Evolutionary conservation across 2,329 filamentous ascomycete genomes (phyloP).

Genomic region (Elsinoe batatas): DNA sequence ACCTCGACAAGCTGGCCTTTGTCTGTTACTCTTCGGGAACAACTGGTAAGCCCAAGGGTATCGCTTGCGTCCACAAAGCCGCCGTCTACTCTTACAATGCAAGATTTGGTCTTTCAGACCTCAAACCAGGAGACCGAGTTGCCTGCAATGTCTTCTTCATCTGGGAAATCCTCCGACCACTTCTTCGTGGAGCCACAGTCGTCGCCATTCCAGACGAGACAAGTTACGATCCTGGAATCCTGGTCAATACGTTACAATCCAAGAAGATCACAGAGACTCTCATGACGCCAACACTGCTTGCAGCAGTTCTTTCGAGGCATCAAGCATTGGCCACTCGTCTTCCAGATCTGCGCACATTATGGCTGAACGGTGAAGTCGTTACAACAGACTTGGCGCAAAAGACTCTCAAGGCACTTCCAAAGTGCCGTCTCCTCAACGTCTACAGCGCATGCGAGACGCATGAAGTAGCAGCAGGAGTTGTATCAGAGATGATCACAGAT

Average conservation of each 20-base stretch:
- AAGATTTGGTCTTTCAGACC: conserved; percentile 59
- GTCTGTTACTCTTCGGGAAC: conserved; percentile 75
- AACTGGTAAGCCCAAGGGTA: conserved; percentile 70
- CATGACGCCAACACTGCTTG: conserved; percentile 72
- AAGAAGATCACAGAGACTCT: conserved; percentile 67
- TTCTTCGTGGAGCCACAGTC: conserved; percentile 66
- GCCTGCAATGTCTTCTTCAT: conserved; percentile 86
- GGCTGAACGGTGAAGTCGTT: conserved; percentile 77
- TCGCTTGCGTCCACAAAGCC: conserved; percentile 67
- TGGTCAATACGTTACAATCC: conserved; percentile 59
- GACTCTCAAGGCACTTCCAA: conserved; percentile 57
- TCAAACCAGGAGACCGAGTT: conserved; percentile 62
- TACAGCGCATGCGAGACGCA: conserved; percentile 79
- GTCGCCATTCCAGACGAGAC: conserved; percentile 64
- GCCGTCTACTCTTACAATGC: conserved; percentile 64
- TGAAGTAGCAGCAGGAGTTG: conserved; percentile 68
- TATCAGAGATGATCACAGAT: conserved; percentile 53
- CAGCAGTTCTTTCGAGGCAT: conserved; percentile 62
- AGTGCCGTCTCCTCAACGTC: conserved; percentile 62
- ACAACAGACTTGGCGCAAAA: conserved; percentile 65
- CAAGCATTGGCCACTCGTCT: conserved; percentile 54
- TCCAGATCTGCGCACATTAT: conserved; percentile 58
- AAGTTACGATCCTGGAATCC: conserved; percentile 65
- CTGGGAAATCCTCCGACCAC: conserved; percentile 71
- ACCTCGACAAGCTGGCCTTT: conserved; percentile 65